phyloP scores from a whole-genome alignment of 1,139 yeast species.

The Suhomyces bokatorum region DNA sequence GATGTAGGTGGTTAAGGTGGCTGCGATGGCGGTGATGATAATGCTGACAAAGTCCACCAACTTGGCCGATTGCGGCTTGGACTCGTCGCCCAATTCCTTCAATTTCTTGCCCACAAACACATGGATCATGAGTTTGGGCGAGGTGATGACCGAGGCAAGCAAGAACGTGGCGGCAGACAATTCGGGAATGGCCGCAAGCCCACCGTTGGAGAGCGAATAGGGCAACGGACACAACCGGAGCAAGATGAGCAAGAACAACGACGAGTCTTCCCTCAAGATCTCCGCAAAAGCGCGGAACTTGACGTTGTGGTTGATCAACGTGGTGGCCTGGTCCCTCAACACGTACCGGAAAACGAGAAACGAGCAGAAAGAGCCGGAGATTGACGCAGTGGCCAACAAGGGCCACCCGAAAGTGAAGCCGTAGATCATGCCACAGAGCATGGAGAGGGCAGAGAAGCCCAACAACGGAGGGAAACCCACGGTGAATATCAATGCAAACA shows the following conservation, averaged over 20 bases:
- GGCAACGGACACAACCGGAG: conserved; percentile 90
- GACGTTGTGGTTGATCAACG: conserved; percentile 52
- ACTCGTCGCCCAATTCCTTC: conserved; percentile 63
- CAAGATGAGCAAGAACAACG: conserved; percentile 65
- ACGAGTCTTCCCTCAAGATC: conserved; percentile 63
- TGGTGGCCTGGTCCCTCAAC: conserved; percentile 55
- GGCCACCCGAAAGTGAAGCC: conserved; percentile 85
- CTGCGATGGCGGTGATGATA: conserved; percentile 54
- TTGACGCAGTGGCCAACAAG: conserved; percentile 65
- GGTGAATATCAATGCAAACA: conserved; percentile 47
- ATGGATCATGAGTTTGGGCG: conserved; percentile 80
- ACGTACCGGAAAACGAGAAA: conserved; percentile 67
- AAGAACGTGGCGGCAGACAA: conserved; percentile 61
- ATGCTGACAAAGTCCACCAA: conserved; percentile 67
- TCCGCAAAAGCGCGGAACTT: conserved; percentile 75
- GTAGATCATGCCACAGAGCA: conserved; percentile 77
- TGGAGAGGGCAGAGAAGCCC: conserved; percentile 73
- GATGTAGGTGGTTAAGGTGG: conserved; percentile 65
- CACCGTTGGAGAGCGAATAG: conserved; percentile 89
- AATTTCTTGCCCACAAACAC: conserved; percentile 79
- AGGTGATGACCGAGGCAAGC: conserved; percentile 69
- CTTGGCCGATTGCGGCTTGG: conserved; percentile 52
- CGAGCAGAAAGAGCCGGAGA: conserved; percentile 71
- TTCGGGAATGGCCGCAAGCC: conserved; percentile 82
- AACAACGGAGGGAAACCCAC: conserved; percentile 82